These are phyloP conservation scores for Aegilops tauschii DNA, from an alignment of 176 grass and related monocot species.

Conservation along the genomic window DNA sequence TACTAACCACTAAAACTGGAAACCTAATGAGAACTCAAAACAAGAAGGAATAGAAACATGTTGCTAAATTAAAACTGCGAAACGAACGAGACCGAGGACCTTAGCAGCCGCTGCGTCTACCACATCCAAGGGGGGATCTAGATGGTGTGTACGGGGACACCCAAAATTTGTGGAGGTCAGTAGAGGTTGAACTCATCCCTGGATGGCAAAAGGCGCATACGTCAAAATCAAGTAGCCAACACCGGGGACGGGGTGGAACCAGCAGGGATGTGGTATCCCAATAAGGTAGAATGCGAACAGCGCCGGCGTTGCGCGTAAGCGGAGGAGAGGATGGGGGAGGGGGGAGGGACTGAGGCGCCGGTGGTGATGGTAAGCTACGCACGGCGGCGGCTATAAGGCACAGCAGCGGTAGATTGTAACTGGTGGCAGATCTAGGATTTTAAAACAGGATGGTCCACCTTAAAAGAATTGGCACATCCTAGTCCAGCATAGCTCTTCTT, in stretches of 20 bases:
- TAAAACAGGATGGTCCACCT: too few relatives aligned
- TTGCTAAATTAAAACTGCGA: neutral
- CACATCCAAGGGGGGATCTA: slow-evolving; percentile 6
- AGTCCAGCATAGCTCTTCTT: too few relatives aligned
- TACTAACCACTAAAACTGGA: neutral
- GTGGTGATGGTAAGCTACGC: neutral
- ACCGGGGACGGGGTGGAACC: neutral
- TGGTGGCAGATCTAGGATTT: too few relatives aligned
- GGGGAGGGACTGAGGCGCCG: neutral
- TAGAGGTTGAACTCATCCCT: neutral
- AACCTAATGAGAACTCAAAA: slow-evolving; percentile 6
- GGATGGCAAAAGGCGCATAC: neutral
- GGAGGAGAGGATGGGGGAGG: too few relatives aligned
- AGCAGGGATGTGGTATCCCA: neutral
- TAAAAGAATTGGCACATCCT: too few relatives aligned
- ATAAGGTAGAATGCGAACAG: neutral
- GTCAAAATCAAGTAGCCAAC: neutral
- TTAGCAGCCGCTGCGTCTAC: neutral
- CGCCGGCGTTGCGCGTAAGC: neutral
- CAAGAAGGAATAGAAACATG: neutral
- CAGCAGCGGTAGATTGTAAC: neutral
- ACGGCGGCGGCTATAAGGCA: neutral
- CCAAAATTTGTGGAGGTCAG: neutral
- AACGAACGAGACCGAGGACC: neutral
- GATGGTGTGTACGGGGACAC: neutral